Base-by-base conservation (phyloP, 2,329 filamentous ascomycete species). In the Scedosporium minutisporum region DNA sequence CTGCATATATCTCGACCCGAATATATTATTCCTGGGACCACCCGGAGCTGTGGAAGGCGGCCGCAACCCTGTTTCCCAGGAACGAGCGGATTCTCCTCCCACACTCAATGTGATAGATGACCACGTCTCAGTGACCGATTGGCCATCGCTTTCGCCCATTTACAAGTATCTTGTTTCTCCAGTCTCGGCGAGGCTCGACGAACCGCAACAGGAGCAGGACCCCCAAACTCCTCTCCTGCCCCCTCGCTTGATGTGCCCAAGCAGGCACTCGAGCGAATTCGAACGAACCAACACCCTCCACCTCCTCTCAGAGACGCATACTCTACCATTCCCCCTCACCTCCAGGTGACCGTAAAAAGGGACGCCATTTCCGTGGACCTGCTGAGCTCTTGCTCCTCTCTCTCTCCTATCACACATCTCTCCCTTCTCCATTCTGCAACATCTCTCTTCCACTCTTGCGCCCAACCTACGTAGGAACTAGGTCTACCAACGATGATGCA, bases 1-100 rank as follows among this genome's bases (percentile, higher is more conserved):
- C 48, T 42, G 60, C 60, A 61, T 44, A 61, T 23, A 42, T 61
- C 60, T 29, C 48, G 55, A 33, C 48, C 18, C 60, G n/a, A 46
- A 57, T 53, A 61, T 61, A 61, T 61, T 44, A 21, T 12, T 41
- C 48, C 25, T 29, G 48, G 46, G 27, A 21, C n/a, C 60, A 57
- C 53, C 60, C 38, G 60, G 48, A 27, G 41, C 38, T 51, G 33
- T 38, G 48, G 46, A 23, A 41, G 46, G 48, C 60, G 38, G 60
- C 46, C 41, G 48, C 51, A 27, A 55, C 53, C 41, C 59, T 33
- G 60, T 51, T 55, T 51, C 21, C 60, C 60, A 41, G 48, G 51
- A 44, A 42, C 60, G 29, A 41, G 51, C 29, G 16, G 12, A n/a
- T 33, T 38, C n/a, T 51, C 44, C 44, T 27, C 4, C 42, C 25